Base-by-base conservation (phyloP, 306 rosid species). In the Vigna unguiculata region DNA sequence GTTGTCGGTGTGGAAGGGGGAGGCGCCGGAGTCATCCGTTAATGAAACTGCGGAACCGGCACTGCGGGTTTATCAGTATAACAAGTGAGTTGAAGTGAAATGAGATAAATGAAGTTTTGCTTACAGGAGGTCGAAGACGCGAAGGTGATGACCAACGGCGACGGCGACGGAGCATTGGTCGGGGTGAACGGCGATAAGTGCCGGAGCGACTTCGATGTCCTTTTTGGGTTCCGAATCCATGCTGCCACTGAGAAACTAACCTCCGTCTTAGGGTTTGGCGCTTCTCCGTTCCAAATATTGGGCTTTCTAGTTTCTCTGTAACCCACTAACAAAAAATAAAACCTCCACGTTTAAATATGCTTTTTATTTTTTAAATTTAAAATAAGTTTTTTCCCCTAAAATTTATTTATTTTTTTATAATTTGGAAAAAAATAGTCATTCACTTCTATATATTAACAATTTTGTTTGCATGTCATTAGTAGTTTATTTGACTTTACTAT, bases 81-180 rank as follows among this genome's bases (percentile, higher is more conserved):
- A 61, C 20, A 5, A 63, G 0, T n/a, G 21, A 64, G 9, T 28
- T 64, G 70, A 38, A 46, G 34, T 11, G 81, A 63, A 32, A 12
- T 19, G 63, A n/a, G 43, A 17, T 21, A 55, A 21, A 32, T 9
- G 74, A 16, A 40, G 36, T n/a, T 47, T 65, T 32, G 52, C 79
- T 82, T 83, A 95, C 98, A n/a, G 40, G 59, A 95, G 82, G 81
- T 92, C 82, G 86, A 92, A 95, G 79, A 92, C 85, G 7, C 98
- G 97, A 43, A 95, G 92, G 61, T 89, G 91, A 20, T 91, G 85
- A 59, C 97, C 97, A 9, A 95, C 95, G 1, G 96, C 90, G 13
- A 89, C 92, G n/a, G 90, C 90, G 51, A 85, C 86, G 64, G 88
- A 85, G 13, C 80, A 72, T 9, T 83, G 86, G 64, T 77, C 25